Percentiles rank a stretch among this genome's conserved stretches.
Conservation (phyloP, 164 flowering plant genomes). For the Nymphaea colorata region DNA sequence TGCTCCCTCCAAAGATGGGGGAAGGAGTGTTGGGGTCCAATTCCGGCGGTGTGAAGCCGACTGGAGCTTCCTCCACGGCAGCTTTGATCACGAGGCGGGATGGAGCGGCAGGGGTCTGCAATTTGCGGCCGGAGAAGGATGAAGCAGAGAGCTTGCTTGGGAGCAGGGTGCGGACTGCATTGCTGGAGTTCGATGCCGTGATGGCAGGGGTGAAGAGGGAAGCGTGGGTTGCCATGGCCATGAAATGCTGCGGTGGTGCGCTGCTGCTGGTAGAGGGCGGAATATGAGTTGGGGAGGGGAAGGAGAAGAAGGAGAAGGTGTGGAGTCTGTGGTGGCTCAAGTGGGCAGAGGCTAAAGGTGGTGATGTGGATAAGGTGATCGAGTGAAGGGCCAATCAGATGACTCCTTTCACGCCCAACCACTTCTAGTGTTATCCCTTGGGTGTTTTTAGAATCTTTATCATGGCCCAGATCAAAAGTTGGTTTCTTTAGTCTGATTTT, state of each 20-base stretch:
- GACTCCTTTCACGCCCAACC: background rate
- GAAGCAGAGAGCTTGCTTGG: conserved; percentile 42
- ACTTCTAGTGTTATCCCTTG: background rate
- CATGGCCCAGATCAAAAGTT: background rate
- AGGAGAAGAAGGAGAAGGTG: background rate
- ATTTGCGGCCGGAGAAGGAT: conserved; percentile 13
- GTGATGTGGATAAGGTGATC: conserved; percentile 1
- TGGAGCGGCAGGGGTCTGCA: background rate
- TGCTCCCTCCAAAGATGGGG: conserved; percentile 87
- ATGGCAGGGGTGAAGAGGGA: conserved; percentile 56
- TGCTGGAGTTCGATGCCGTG: conserved; percentile 24
- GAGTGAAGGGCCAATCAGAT: background rate
- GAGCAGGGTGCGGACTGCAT: conserved; percentile 13
- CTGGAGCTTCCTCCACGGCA: conserved; percentile 25
- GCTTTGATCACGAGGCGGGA: background rate
- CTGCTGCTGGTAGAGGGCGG: background rate
- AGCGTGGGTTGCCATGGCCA: conserved; percentile 82
- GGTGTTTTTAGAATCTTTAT: background rate
- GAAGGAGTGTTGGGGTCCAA: conserved; percentile 86
- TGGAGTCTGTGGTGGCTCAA: background rate
- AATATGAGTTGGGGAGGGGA: background rate
- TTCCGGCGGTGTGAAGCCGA: conserved; percentile 77
- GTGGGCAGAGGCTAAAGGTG: background rate
- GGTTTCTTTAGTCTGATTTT: too few relatives aligned
- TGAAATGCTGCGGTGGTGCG: conserved; percentile 6